A percentile compares a stretch with the other conserved stretches of the same genome.
phyloP scores from a whole-genome alignment of 2,329 filamentous ascomycete genomes.

The Graphilbum sp. region DNA sequence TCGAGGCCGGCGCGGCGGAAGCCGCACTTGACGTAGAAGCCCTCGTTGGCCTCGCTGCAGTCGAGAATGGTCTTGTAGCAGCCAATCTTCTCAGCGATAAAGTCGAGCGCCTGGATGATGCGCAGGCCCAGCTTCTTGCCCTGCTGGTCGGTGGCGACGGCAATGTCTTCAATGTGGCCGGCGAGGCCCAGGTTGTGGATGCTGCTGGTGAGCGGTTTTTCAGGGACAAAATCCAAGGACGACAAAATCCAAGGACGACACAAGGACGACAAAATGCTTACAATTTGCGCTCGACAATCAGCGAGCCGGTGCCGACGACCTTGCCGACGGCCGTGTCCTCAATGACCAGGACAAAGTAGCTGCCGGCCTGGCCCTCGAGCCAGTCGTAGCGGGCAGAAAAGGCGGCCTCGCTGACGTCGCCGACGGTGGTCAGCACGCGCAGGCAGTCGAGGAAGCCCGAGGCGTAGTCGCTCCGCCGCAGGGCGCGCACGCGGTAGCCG shows the following conservation, averaged over 20 bases:
- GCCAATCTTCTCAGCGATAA: constrained; percentile 70
- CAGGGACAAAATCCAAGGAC: not conserved
- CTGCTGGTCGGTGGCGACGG: constrained; percentile 86
- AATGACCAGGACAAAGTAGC: constrained; percentile 78
- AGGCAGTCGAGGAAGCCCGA: constrained; percentile 82
- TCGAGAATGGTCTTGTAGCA: constrained; percentile 97
- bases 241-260: not conserved
- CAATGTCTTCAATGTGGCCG: constrained; percentile 96
- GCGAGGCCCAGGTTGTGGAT: constrained; percentile 71
- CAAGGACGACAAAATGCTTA: constrained; percentile 25
- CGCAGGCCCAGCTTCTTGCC: constrained; percentile 90
- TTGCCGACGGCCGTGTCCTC: constrained; percentile 46
- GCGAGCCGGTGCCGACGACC: constrained; percentile 78
- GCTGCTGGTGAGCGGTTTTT: constrained; percentile 24
- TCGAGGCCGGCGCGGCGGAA: constrained; percentile 84
- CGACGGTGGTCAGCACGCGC: constrained; percentile 81
- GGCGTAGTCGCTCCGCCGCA: constrained; percentile 62
- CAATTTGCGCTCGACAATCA: constrained; percentile 93
- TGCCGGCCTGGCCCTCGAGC: constrained; percentile 55
- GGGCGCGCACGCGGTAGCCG: constrained; percentile 68
- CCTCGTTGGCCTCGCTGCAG: constrained; percentile 90
- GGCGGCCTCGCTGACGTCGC: constrained; percentile 59
- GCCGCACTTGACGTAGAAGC: constrained; percentile 96
- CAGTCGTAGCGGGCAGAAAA: constrained; percentile 73
- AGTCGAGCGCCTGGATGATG: constrained; percentile 87